Base-by-base conservation (phyloP, 1,284 basidiomycete species). In the Trichosporon coremiiforme region DNA sequence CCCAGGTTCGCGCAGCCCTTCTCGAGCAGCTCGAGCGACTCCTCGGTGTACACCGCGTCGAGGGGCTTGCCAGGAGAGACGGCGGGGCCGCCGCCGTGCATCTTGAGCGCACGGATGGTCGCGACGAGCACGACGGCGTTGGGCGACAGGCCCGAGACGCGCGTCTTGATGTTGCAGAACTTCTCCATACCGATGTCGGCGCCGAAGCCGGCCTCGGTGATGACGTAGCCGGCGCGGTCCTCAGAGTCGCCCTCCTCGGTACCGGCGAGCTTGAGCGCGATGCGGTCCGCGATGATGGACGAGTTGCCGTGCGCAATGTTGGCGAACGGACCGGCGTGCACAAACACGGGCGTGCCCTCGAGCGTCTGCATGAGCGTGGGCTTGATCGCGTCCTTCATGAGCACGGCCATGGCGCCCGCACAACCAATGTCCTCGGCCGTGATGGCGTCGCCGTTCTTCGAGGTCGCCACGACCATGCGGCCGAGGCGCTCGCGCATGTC, bases 281-380 rank as follows among this genome's bases (percentile, higher is more conserved):
- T 90, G 66, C 91, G 90, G 83, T 99, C 96, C 29, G 96, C 96
- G 65, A 99, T 89, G 83, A 99, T 98, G 63, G 95, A 98, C 15
- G 95, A 98, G 86, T 99, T 99, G 70, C 96, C 96, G 82, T 99
- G 96, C 2, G 96, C 96, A 79, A 99, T 99, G 87, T 99, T 99
- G 75, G 96, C 96, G 82, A 99, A 99, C n/a, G 96, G 97, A 68
- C 96, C 96, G 9, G 96, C 96, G 84, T 99, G 96, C 7, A 99
- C 97, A 80, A 99, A 98, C 71, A 99, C 97, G 38, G 96, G 96
- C 0, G 96, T 99, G 66, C 96, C 96, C 89, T 99, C 94, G 65
- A 99, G 87, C 9, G 96, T 97, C 85, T 99, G 96, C 96, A 99
- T 99, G 75, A 99, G 85, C 81, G 98, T 99, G 22, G 96, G 96